phyloP scores from a whole-genome alignment of 495 filamentous ascomycete species.

The Penicillium waksmanii region DNA sequence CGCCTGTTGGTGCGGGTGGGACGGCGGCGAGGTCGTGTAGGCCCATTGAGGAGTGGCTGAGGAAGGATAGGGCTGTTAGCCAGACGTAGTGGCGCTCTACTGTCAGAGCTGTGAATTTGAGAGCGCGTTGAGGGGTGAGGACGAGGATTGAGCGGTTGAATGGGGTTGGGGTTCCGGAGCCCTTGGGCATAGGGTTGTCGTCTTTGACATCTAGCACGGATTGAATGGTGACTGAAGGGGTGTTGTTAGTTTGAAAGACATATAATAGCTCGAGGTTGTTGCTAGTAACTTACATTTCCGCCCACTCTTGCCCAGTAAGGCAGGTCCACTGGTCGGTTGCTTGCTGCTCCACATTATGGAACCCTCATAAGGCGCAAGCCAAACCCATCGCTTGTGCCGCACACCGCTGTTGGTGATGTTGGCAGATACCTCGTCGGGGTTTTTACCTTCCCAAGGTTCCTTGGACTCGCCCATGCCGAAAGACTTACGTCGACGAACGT shows the following conservation, averaged over 20 bases:
- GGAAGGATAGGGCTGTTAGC: conserved; percentile 91
- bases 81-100: conserved; percentile 92
- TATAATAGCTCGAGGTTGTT: neutral
- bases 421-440: conserved; percentile 54
- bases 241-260: conserved; percentile 12
- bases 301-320: conserved; percentile 91
- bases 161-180: conserved; percentile 52
- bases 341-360: conserved; percentile 98
- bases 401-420: conserved; percentile 60
- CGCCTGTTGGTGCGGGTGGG: conserved; percentile 57
- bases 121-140: conserved; percentile 86
- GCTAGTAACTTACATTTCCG: conserved; percentile 76
- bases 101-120: conserved; percentile 89
- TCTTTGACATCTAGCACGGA: conserved; percentile 97
- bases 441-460: conserved; percentile 59
- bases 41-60: conserved; percentile 80
- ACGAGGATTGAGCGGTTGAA: conserved; percentile 97
- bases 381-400: conserved; percentile 97
- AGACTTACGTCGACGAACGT: conserved; percentile 88
- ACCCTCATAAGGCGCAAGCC: conserved; percentile 94
- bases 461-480: conserved; percentile 74
- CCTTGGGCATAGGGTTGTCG: conserved; percentile 84
- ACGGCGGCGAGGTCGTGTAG: conserved; percentile 66
- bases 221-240: conserved; percentile 78
- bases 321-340: conserved; percentile 85